A percentile compares a stretch with the other conserved stretches of the same genome.
Conservation (phyloP, 495 filamentous ascomycete genomes). For the Hypoxylon fragiforme region DNA sequence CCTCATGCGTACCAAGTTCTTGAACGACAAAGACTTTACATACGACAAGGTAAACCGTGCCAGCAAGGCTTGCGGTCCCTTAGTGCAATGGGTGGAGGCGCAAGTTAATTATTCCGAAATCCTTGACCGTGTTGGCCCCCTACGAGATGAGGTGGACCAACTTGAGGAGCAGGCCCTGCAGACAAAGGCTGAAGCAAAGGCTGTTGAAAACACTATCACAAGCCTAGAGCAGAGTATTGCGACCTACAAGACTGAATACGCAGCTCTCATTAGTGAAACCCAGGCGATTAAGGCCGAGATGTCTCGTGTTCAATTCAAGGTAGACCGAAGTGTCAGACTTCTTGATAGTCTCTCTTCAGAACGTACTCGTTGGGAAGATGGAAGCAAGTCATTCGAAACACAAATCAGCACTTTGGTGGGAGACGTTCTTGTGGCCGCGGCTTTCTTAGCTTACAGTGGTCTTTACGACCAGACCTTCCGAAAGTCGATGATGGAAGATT, state of each 20-base stretch:
- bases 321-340: conserved; percentile 90
- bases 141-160: conserved; percentile 84
- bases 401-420: conserved; percentile 96
- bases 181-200: conserved; percentile 92
- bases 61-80: conserved; percentile 92
- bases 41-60: conserved; percentile 94
- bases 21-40: conserved; percentile 91
- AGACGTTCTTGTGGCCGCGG: conserved; percentile 90
- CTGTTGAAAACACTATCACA: conserved; percentile 83
- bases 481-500: conserved; percentile 96
- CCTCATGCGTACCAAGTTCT: conserved; percentile 90
- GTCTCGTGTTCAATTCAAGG: conserved; percentile 94
- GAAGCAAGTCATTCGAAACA: conserved; percentile 95
- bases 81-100: conserved; percentile 96
- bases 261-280: conserved; percentile 92
- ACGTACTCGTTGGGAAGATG: conserved; percentile 89
- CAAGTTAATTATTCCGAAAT: conserved; percentile 98
- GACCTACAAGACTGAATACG: conserved; percentile 97
- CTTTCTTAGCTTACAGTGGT: conserved; percentile 97
- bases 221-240: conserved; percentile 87
- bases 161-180: conserved; percentile 87
- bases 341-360: conserved; percentile 95
- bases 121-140: conserved; percentile 87
- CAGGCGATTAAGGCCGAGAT: conserved; percentile 97
- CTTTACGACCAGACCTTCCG: conserved; percentile 98